phyloP scores from a whole-genome alignment of 129 eudicot genomes.

The Flaveria sonorensis region DNA sequence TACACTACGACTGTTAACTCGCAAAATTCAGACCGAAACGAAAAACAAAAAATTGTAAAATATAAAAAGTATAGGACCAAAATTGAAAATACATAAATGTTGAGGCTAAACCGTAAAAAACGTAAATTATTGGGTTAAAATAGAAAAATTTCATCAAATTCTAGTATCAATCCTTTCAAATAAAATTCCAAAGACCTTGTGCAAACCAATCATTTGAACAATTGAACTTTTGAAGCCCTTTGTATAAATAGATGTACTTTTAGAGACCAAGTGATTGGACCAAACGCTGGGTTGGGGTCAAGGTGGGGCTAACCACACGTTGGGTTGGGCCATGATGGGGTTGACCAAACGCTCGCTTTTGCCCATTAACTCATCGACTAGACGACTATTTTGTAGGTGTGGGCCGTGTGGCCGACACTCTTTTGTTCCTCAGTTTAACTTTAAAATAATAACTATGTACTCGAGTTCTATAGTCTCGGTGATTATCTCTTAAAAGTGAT shows the following conservation, averaged over 20 bases:
- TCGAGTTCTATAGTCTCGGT: not conserved
- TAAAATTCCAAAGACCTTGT: not conserved
- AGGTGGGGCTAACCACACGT: slow-evolving; percentile 23
- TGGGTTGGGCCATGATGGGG: not conserved
- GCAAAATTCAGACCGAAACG: no score
- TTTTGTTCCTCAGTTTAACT: slow-evolving; percentile 1
- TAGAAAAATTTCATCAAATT: not conserved
- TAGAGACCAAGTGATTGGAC: not conserved
- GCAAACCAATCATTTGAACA: not conserved
- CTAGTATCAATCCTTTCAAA: not conserved
- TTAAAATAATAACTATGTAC: not conserved
- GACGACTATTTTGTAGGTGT: not conserved
- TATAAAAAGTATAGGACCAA: no score
- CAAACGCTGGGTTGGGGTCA: slow-evolving; percentile 16
- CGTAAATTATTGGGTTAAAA: no score
- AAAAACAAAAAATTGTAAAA: no score
- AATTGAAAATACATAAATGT: no score
- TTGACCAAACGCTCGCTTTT: not conserved
- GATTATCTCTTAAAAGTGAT: no score
- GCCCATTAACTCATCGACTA: slow-evolving; percentile 3
- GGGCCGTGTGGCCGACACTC: slow-evolving; percentile 33
- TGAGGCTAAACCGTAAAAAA: no score
- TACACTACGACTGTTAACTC: no score
- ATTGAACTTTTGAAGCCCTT: not conserved
- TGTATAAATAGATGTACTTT: not conserved